Percentiles rank a stretch among this genome's conserved stretches.
Evolutionary conservation across 2,329 filamentous ascomycete genomes (phyloP).

Genomic region (Scopulariopsis brevicaulis): DNA sequence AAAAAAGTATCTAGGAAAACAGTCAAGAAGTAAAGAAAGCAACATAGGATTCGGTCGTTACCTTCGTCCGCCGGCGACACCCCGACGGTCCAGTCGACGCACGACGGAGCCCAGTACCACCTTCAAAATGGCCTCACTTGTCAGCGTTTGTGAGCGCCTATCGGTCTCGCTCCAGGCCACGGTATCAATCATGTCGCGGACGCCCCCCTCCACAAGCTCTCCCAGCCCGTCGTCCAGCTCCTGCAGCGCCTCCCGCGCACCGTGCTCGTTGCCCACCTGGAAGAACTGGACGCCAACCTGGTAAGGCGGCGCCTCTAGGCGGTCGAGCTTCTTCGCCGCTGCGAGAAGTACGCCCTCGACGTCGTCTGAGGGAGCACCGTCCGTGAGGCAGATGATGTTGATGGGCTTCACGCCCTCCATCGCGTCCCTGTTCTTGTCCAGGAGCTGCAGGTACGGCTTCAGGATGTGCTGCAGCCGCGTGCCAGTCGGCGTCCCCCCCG

Average conservation of each 20-base stretch:
- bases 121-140: slow-evolving; percentile 66
- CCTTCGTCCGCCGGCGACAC: slow-evolving; percentile 7
- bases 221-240: slow-evolving; percentile 65
- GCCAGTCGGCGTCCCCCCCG: slow-evolving; percentile 64
- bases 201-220: slow-evolving; percentile 35
- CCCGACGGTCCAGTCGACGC: slow-evolving; percentile 21
- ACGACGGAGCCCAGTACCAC: slow-evolving; percentile 70
- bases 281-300: slow-evolving; percentile 95
- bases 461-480: slow-evolving; percentile 60
- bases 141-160: slow-evolving; percentile 33
- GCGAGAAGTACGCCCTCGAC: slow-evolving; percentile 57
- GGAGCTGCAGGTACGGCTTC: slow-evolving; percentile 49
- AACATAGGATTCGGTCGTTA: neutral
- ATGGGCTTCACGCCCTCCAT: slow-evolving; percentile 53
- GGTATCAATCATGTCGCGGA: slow-evolving; percentile 89
- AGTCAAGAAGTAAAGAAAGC: neutral
- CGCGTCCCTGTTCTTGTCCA: slow-evolving; percentile 26
- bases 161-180: slow-evolving; percentile 55
- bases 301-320: slow-evolving; percentile 57
- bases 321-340: slow-evolving; percentile 60
- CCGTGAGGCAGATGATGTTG: slow-evolving; percentile 89
- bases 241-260: slow-evolving; percentile 53
- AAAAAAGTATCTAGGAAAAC: neutral
- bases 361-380: slow-evolving; percentile 73
- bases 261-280: slow-evolving; percentile 68